Evolutionary conservation across 331 rosid species (phyloP), one percentile per base, ranked within the genome.

Genomic region (Pyracantha coccinea): DNA sequence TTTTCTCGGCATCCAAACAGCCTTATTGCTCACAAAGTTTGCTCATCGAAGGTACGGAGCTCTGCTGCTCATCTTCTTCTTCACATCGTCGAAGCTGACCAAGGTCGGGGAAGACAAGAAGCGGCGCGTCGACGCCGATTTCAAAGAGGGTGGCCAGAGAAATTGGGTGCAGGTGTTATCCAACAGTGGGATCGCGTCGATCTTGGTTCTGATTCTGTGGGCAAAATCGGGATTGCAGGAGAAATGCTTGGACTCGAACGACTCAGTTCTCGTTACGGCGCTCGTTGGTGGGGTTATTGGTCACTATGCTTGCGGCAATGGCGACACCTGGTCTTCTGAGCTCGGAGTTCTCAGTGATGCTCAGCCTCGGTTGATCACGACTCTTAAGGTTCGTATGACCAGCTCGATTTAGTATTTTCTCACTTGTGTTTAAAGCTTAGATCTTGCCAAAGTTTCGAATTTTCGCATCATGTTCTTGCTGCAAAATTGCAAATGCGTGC

Each of bases 291-390:
- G 90, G n/a, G 83, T 94, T 68, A 84, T 94, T 17, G 99, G 99
- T 64, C 99, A 92, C 77, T 94, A 87, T 71, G 85, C 85, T 77
- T 94, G 99, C 83, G 86, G 99, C 86, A 94, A 92, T 73, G 97
- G 99, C 38, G 99, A 94, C 72, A 94, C 99, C 17, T 94, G 99
- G 99, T 92, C 97, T 72, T 94, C 99, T 32, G 99, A 94, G 85
- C 85, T 94, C 64, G 99, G 97, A 66, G 71, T 94, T 66, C 97
- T 94, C 5, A 88, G 99, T 55, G 86, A 90, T 47, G 95, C 87
- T 13, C 89, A 80, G 15, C 99, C 97, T 77, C 88, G 90, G 57
- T 78, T 94, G 59, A 92, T 94, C 72, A 90, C 99, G 68, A 92
- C 91, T 74, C 88, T 94, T 77, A 92, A 92, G 99, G 97, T 91